These are phyloP conservation scores for Mycena floridula DNA, from an alignment of 768 basidiomycete species.

Conservation along the genomic window DNA sequence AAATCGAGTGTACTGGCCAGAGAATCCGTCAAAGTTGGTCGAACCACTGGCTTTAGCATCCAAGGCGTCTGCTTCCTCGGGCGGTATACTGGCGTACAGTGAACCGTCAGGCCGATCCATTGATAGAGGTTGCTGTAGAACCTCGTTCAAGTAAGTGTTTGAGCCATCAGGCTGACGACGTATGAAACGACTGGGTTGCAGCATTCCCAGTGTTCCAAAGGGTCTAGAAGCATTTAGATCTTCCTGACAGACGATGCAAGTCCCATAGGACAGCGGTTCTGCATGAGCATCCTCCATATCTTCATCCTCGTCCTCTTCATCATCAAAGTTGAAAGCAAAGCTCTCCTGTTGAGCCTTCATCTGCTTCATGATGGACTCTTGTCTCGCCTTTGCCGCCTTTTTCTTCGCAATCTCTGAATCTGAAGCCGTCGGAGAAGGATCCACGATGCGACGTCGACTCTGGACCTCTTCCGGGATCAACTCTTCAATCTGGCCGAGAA, in stretches of 20 bases:
- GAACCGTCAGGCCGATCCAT: slow-evolving; percentile 49
- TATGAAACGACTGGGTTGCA: slow-evolving; percentile 85
- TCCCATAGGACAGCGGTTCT: slow-evolving; percentile 61
- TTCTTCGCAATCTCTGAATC: slow-evolving; percentile 72
- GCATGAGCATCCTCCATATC: slow-evolving; percentile 46
- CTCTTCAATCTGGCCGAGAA: slow-evolving; percentile 53
- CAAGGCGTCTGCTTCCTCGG: slow-evolving; percentile 39
- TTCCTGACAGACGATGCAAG: slow-evolving; percentile 99
- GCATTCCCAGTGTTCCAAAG: slow-evolving; percentile 81
- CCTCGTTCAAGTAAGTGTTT: slow-evolving; percentile 63
- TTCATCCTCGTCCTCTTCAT: slow-evolving; percentile 66
- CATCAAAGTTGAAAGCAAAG: slow-evolving; percentile 75
- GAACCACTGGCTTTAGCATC: slow-evolving; percentile 35
- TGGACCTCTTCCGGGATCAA: slow-evolving; percentile 55
- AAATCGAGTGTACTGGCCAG: slow-evolving; percentile 67
- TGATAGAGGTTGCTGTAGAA: slow-evolving; percentile 53
- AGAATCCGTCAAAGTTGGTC: slow-evolving; percentile 69
- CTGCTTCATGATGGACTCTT: slow-evolving; percentile 91
- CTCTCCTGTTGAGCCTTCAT: slow-evolving; percentile 91
- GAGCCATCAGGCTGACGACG: slow-evolving; percentile 71
- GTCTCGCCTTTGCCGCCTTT: slow-evolving; percentile 81
- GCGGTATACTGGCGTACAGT: slow-evolving; percentile 37
- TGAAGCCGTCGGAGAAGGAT: slow-evolving; percentile 24
- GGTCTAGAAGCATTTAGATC: slow-evolving; percentile 66
- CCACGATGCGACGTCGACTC: slow-evolving; percentile 37